phyloP scores from a whole-genome alignment of 2,329 filamentous ascomycete species.

The Xylaria sp. region DNA sequence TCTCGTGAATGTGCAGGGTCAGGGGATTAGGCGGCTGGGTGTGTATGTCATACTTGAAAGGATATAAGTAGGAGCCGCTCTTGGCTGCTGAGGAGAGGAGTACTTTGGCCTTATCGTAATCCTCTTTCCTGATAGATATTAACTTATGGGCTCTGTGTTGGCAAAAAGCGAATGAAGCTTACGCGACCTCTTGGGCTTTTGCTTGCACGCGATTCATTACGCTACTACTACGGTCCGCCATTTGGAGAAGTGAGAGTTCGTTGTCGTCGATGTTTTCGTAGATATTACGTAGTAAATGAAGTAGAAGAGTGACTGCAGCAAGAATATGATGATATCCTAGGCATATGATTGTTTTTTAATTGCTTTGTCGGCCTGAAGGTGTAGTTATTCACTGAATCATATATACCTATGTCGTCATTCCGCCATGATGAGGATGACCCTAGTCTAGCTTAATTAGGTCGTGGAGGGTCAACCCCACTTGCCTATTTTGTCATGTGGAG shows the following conservation, averaged over 20 bases:
- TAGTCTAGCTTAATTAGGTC: neutral
- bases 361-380: neutral
- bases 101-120: constrained; percentile 73
- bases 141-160: constrained; percentile 10
- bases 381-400: neutral
- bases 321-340: neutral
- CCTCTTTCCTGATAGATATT: constrained; percentile 67
- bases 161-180: constrained; percentile 49
- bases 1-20: constrained; percentile 3
- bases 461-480: constrained; percentile 25
- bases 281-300: neutral
- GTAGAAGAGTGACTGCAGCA: neutral
- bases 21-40: neutral
- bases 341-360: neutral
- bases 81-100: constrained; percentile 75
- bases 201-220: constrained; percentile 50
- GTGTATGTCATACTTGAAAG: constrained; percentile 67
- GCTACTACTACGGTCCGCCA: constrained; percentile 43
- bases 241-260: constrained; percentile 8
- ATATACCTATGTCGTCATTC: constrained; percentile 11
- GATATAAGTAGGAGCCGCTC: constrained; percentile 87
- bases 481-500: constrained; percentile 9
- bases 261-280: neutral
- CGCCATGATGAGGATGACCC: neutral
- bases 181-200: constrained; percentile 64